Percentiles rank a stretch among this genome's conserved stretches.
These are phyloP conservation scores for Stephanodiscus minutulus DNA, from an alignment of 108 stramenopile species.

Conservation along the genomic window DNA sequence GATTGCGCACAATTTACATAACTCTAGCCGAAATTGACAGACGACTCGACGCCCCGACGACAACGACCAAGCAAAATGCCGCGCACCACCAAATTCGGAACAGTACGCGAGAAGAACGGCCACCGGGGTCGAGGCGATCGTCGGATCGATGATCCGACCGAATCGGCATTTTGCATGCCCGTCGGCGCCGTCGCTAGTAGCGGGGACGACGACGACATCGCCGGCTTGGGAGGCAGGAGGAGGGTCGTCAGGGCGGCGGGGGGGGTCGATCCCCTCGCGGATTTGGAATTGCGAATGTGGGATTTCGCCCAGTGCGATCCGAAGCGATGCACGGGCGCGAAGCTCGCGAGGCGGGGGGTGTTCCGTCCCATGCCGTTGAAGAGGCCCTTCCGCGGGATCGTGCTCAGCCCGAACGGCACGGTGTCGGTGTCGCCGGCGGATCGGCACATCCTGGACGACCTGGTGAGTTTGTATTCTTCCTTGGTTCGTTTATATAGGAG, in stretches of 20 bases:
- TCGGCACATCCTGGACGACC: slow-evolving; percentile 61
- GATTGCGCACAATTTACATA: too few species aligned
- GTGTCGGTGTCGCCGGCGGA: slow-evolving; percentile 92
- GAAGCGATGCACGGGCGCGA: slow-evolving; percentile 95
- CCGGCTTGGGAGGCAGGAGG: too few species aligned
- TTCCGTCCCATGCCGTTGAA: slow-evolving; percentile 80
- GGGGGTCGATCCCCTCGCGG: slow-evolving; percentile 54
- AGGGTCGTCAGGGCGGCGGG: too few species aligned
- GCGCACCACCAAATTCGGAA: slow-evolving; percentile 2
- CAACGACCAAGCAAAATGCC: too few species aligned
- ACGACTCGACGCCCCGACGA: too few species aligned
- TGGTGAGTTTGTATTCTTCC: slow-evolving; percentile 4
- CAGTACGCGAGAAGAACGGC: not conserved
- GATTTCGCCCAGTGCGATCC: slow-evolving; percentile 99
- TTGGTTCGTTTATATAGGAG: too few species aligned
- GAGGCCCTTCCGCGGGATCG: slow-evolving; percentile 92
- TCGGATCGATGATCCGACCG: not conserved
- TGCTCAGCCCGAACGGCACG: slow-evolving; percentile 90
- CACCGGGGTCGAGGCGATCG: not conserved
- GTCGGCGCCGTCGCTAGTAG: not conserved
- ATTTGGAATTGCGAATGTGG: slow-evolving; percentile 90
- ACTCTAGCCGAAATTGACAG: too few species aligned
- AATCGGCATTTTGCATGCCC: slow-evolving; percentile 7
- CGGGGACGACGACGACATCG: not conserved
- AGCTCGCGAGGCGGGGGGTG: slow-evolving; percentile 79